Conservation (phyloP, 345 rosid genomes). For the Gossypium ekmanianum region DNA sequence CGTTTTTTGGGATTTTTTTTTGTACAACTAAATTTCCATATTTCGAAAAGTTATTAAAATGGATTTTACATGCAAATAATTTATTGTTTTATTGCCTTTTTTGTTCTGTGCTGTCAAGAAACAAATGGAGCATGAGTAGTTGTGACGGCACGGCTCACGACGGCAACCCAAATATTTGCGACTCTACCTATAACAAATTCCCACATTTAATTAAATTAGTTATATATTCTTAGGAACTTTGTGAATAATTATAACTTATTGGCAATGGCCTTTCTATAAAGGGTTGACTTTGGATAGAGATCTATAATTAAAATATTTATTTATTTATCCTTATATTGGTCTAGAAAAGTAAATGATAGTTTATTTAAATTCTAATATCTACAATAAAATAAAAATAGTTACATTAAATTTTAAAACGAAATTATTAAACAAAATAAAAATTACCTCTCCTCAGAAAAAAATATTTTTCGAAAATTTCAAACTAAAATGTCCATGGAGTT, state of each 20-base stretch:
- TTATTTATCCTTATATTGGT: neutral
- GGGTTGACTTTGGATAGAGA: conserved; percentile 18
- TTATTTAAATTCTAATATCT: too few species aligned
- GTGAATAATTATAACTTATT: neutral
- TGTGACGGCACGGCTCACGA: conserved; percentile 47
- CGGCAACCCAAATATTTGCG: conserved; percentile 16
- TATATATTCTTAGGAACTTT: neutral
- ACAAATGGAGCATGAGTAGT: conserved; percentile 15
- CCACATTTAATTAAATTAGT: neutral
- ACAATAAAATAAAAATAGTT: too few species aligned
- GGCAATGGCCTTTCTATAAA: neutral
- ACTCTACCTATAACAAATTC: neutral
- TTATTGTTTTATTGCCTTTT: neutral
- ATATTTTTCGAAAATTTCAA: neutral
- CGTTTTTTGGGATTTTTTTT: neutral
- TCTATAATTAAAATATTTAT: neutral
- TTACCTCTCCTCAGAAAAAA: too few species aligned
- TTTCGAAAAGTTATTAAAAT: neutral
- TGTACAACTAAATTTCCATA: neutral
- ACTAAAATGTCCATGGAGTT: neutral
- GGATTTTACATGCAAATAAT: conserved; percentile 26
- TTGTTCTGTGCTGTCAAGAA: conserved; percentile 7
- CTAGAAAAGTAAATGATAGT: neutral
- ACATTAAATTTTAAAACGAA: too few species aligned
- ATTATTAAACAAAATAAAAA: too few species aligned